Conservation (phyloP, 2,329 filamentous ascomycete genomes). For the Penicillium sp. region DNA sequence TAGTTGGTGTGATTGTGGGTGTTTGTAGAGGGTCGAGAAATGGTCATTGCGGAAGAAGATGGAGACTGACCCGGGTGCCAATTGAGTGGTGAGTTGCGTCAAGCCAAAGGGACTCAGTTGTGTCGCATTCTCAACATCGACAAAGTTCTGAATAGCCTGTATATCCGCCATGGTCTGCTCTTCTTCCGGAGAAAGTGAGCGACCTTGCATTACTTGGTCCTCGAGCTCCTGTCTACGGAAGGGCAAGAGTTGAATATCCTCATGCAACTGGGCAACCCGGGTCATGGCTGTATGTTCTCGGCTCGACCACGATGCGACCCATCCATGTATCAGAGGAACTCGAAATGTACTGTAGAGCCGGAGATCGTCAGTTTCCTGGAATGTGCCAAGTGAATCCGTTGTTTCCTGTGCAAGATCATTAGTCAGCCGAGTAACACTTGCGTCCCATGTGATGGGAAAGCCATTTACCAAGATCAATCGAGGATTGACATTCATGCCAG, state of each 20-base stretch:
- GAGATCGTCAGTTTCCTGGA: constrained; percentile 86
- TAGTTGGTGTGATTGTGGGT: constrained; percentile 72
- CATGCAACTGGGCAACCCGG: constrained; percentile 77
- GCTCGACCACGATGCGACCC: constrained; percentile 70
- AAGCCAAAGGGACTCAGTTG: constrained; percentile 84
- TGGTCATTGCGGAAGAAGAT: constrained; percentile 97
- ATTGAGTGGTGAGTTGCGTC: constrained; percentile 65
- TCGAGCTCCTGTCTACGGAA: constrained; percentile 89
- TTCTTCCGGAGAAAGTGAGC: constrained; percentile 65
- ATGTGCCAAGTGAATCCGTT: constrained; percentile 61
- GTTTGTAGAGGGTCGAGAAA: constrained; percentile 89
- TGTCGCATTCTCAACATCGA: constrained; percentile 70
- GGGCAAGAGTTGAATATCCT: constrained; percentile 85
- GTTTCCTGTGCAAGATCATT: constrained; percentile 27
- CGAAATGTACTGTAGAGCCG: constrained; percentile 85
- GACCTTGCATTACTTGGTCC: constrained; percentile 65
- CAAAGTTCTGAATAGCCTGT: constrained; percentile 75
- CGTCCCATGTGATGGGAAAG: background rate
- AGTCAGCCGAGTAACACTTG: background rate
- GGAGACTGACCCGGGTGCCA: constrained; percentile 75
- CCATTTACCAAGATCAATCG: constrained; percentile 65
- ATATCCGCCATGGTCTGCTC: constrained; percentile 81
- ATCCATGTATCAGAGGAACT: constrained; percentile 87
- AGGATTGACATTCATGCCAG: constrained; percentile 97
- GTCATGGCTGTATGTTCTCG: constrained; percentile 67